Base-by-base conservation (phyloP, 108 stramenopile genomes). In the Licmophora abbreviata region DNA sequence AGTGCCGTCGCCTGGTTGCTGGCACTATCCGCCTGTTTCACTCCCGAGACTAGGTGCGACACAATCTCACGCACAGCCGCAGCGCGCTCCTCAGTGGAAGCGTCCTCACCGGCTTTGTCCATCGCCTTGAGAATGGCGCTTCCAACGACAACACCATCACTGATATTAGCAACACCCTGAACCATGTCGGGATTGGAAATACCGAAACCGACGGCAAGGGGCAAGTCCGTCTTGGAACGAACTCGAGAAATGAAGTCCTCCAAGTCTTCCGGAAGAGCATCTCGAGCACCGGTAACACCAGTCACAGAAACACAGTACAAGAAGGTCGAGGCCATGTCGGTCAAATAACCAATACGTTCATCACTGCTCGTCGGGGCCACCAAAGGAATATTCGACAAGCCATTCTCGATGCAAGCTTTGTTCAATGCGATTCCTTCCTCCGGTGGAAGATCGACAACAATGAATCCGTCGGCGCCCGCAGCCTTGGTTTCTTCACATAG, bases 281-380 rank as follows among this genome's bases (percentile, higher is more conserved):
- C 48, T 6, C 94, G 71, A 9, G 93, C 87, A 5, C 97, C 97
- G 7, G 97, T 98, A 15, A 98, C 94, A 51, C 97, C 97, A 22
- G 97, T 93, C 27, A 95, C 84, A 33, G 88, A 91, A 0, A 99
- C 97, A 67, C 97, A 99, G 73, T 99, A 99, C 52, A 97, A 53
- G 67, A 97, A 97, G 29, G 85, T 87, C 8, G 71, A 68, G 14
- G 96, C 96, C 45, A 81, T 83, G 30, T 82, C 68, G 20, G 95
- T 67, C 49, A 99, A 63, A 44, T 81, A 67, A 22, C 66, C 78
- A 52, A 99, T 88, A 11, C 97, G 85, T 37, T 86, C 81, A 59
- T 96, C 95, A 29, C 95, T 94, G 35, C 90, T 93, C 32, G 96
- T 97, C 20, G 97, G 97, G 9, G 96, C 92, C 24, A 99, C 78